These are phyloP conservation scores for Hirsutella minnesotensis DNA, from an alignment of 2,329 filamentous ascomycete genomes.

Conservation along the genomic window DNA sequence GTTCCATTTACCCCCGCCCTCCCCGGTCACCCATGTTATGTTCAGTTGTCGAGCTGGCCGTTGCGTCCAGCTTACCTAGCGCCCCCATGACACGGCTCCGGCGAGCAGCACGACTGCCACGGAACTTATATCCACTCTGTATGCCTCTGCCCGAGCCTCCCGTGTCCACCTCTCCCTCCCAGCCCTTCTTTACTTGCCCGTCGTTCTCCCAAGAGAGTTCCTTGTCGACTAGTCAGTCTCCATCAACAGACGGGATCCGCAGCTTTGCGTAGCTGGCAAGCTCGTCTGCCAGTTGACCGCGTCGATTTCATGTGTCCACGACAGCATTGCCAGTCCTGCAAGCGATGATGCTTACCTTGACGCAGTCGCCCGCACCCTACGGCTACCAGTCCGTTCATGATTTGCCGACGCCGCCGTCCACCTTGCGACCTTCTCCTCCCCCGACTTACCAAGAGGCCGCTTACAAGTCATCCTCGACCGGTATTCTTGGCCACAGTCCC, in stretches of 20 bases:
- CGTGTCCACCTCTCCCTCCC: constrained; percentile 7
- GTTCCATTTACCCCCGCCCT: constrained; percentile 30
- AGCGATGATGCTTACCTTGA: constrained; percentile 48
- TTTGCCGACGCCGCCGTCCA: constrained; percentile 45
- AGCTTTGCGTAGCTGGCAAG: too few relatives aligned
- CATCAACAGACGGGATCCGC: too few relatives aligned
- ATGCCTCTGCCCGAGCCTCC: constrained; percentile 7
- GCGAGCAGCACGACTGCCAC: constrained; percentile 12
- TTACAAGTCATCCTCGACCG: constrained; percentile 26
- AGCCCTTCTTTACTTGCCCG: background rate
- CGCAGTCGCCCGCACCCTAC: constrained; percentile 45
- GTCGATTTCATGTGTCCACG: background rate
- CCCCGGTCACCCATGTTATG: too few relatives aligned
- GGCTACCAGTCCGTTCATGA: constrained; percentile 51
- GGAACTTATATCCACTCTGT: constrained; percentile 22
- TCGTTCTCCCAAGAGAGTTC: background rate
- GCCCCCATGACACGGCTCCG: constrained; percentile 7
- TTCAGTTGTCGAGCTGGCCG: constrained; percentile 35
- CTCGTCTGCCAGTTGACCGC: too few relatives aligned
- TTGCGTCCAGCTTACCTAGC: constrained; percentile 29
- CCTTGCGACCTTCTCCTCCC: constrained; percentile 42
- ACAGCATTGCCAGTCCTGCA: constrained; percentile 9
- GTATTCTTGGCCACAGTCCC: constrained; percentile 33
- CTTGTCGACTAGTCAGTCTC: too few relatives aligned
- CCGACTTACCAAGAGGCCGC: constrained; percentile 35